Conservation (phyloP, 2,329 filamentous ascomycete genomes). For the Ceratocystis huliohia region DNA sequence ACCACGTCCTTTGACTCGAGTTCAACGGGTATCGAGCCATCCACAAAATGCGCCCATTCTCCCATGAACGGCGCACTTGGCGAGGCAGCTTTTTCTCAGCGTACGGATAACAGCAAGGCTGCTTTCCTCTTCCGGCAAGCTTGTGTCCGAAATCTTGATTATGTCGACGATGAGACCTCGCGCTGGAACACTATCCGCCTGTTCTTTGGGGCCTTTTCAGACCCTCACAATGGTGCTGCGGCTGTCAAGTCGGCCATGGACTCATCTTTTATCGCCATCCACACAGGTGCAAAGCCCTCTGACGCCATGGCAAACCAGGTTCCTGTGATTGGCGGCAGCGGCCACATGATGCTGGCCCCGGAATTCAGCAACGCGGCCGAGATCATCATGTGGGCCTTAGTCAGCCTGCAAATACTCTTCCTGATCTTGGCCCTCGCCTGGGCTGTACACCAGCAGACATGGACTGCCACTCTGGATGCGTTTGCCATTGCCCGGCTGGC, state of each 20-base stretch:
- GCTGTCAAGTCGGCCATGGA: conserved; percentile 17
- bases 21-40: neutral
- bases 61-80: conserved; percentile 14
- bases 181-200: conserved; percentile 15
- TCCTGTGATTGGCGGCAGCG: conserved; percentile 18
- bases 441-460: conserved; percentile 12
- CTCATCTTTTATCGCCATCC: conserved; percentile 17
- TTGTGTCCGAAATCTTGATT: conserved; percentile 14
- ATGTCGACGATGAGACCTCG: neutral
- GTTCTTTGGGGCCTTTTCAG: conserved; percentile 16
- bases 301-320: conserved; percentile 10
- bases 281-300: neutral
- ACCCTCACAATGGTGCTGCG: conserved; percentile 1
- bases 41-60: conserved; percentile 10
- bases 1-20: conserved; percentile 14
- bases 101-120: conserved; percentile 14
- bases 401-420: conserved; percentile 10
- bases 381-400: conserved; percentile 17
- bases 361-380: conserved; percentile 9
- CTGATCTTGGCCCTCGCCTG: conserved; percentile 6
- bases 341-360: conserved; percentile 15
- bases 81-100: conserved; percentile 7
- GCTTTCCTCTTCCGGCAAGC: conserved; percentile 16
- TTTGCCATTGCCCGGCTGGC: conserved; percentile 18
- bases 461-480: conserved; percentile 18